Evolutionary conservation across 164 flowering plant genomes (phyloP).

Genomic region (Sextonia rubra): DNA sequence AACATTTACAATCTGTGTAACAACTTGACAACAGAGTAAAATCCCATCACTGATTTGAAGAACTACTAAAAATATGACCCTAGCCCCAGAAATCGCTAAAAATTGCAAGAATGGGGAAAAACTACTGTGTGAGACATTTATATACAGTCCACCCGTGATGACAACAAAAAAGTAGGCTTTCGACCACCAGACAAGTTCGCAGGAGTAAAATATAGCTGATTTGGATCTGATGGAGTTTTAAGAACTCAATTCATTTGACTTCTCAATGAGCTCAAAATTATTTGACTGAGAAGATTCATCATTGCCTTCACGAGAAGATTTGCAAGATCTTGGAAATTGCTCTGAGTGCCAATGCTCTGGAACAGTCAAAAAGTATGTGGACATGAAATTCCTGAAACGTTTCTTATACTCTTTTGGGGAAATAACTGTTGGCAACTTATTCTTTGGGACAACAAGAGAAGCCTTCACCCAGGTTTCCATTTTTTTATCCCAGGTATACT

Average conservation of each 20-base stretch:
- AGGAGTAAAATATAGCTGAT: background rate
- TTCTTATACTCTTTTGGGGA: slow-evolving; percentile 87
- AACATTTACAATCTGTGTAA: slow-evolving; percentile 4
- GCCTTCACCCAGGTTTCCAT: slow-evolving; percentile 90
- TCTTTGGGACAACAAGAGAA: slow-evolving; percentile 75
- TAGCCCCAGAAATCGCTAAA: slow-evolving; percentile 1
- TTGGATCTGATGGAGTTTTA: background rate
- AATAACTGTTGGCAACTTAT: slow-evolving; percentile 69
- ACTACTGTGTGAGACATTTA: background rate
- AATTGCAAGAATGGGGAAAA: slow-evolving; percentile 1
- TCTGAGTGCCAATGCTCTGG: slow-evolving; percentile 69
- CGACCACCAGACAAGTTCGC: background rate
- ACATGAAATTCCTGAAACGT: slow-evolving; percentile 88
- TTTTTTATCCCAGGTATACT: slow-evolving; percentile 96
- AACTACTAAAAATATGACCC: background rate
- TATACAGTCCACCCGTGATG: background rate
- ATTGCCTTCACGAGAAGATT: slow-evolving; percentile 24
- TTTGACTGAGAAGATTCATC: slow-evolving; percentile 13
- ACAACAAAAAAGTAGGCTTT: background rate
- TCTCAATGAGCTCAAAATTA: slow-evolving; percentile 11
- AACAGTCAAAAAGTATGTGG: slow-evolving; percentile 55
- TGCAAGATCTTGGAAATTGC: slow-evolving; percentile 31
- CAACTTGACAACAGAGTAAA: background rate
- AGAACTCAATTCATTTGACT: slow-evolving; percentile 9
- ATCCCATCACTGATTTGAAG: background rate